Base-by-base conservation (phyloP, 768 basidiomycete genomes). In the Tricholoma flavovirens region DNA sequence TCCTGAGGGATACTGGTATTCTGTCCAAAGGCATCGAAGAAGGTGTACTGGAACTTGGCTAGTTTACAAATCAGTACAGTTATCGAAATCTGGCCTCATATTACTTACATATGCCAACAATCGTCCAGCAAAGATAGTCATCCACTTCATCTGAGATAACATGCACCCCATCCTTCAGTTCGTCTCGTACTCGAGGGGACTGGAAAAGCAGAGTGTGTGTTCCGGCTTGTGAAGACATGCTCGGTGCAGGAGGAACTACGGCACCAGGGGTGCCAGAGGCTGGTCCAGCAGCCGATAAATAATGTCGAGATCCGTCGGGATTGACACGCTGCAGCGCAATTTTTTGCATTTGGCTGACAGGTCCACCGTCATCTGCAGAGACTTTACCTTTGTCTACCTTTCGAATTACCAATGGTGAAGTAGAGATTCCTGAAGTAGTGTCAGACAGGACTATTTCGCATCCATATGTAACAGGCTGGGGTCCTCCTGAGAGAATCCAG, bases 301-400 rank as follows among this genome's bases (percentile, higher is more conserved):
- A 97, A 72, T 90, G 90, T 66, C 92, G 78, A 36, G 88, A 82
- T 36, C 90, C 92, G 72, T 87, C 90, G 57, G 82, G 76, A 64
- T 90, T 88, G 53, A 90, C 83, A 54, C 90, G 80, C 65, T 93
- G 88, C 42, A 98, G 75, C 1, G 93, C 94, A 59, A 98, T 90
- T 75, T 95, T 93, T 74, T 98, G 94, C 86, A 98, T 92, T 70
- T 96, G 93, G 65, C 91, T 93, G 59, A 98, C 90, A 40, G 93
- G 94, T 5, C 93, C 90, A 17, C 89, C 90, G 65, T 93, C 88
- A 62, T 93, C 90, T n/a, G 80, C 74, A n/a, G 84, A 83, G 35
- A 95, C 88, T 57, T 85, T 78, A 26, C 90, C 90, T 65, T 94
- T 94, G 70, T 95, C 93, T 26, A 98, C 91, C 70, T 95, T 95